Evolutionary conservation across 2,329 filamentous ascomycete species (phyloP).

Genomic region (Aureobasidium sp.): DNA sequence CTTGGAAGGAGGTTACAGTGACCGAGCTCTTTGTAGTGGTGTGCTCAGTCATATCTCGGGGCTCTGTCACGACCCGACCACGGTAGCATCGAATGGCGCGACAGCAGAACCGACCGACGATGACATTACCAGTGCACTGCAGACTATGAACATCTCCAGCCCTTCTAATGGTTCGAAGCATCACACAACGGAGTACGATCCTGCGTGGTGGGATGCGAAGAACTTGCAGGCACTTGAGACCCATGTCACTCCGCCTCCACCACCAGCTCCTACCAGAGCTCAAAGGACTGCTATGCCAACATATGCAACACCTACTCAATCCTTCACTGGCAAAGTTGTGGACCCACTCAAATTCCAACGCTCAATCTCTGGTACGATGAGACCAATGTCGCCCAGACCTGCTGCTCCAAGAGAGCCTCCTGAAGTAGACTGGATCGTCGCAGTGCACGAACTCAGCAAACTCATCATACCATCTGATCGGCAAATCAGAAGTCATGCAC

Average conservation of each 20-base stretch:
- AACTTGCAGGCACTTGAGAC: slow-evolving; percentile 65
- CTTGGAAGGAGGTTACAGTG: slow-evolving; percentile 91
- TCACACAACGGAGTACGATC: slow-evolving; percentile 29
- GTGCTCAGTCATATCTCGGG: slow-evolving; percentile 86
- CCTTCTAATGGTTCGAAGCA: slow-evolving; percentile 29
- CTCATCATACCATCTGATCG: slow-evolving; percentile 71
- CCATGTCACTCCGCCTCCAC: slow-evolving; percentile 46
- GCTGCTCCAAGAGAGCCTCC: slow-evolving; percentile 62
- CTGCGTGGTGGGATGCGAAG: slow-evolving; percentile 40
- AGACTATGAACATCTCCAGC: slow-evolving; percentile 12
- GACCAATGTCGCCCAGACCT: slow-evolving; percentile 32
- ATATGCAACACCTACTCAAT: slow-evolving; percentile 81
- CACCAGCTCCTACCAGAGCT: slow-evolving; percentile 47
- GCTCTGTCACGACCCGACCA: slow-evolving; percentile 51
- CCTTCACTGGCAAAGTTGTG: slow-evolving; percentile 74
- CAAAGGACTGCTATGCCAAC: slow-evolving; percentile 57
- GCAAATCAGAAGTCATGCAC: slow-evolving; percentile 66
- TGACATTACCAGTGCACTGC: slow-evolving; percentile 3
- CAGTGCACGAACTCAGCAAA: slow-evolving; percentile 75
- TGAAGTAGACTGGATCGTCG: slow-evolving; percentile 76
- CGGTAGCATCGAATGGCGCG: background rate
- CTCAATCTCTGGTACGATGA: slow-evolving; percentile 52
- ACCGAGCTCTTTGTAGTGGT: slow-evolving; percentile 80
- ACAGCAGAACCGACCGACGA: background rate
- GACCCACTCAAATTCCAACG: slow-evolving; percentile 60